A percentile compares a stretch with the other conserved stretches of the same genome.
phyloP scores from a whole-genome alignment of 345 rosid species.

The Hibiscus mutabilis region DNA sequence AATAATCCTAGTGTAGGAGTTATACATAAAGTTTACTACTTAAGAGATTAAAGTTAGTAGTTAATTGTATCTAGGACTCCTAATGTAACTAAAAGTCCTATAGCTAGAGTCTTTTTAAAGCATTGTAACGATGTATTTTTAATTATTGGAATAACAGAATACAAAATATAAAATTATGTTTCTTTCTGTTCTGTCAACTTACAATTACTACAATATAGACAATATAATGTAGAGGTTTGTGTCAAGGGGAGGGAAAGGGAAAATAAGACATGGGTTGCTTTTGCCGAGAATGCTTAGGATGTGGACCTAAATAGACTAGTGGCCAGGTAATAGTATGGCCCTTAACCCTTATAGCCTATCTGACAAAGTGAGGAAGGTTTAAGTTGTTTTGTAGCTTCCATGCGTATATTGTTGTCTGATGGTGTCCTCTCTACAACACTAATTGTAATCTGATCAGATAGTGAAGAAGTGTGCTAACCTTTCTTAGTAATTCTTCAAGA shows the following conservation, averaged over 20 bases:
- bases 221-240: background rate
- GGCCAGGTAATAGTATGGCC: background rate
- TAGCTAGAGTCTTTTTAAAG: too few relatives aligned
- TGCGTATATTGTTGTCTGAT: background rate
- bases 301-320: background rate
- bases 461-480: background rate
- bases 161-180: too few relatives aligned
- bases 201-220: background rate
- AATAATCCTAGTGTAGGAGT: too few relatives aligned
- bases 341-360: background rate
- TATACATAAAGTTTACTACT: too few relatives aligned
- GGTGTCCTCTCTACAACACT: background rate
- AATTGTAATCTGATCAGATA: background rate
- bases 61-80: too few relatives aligned
- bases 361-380: background rate
- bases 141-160: too few relatives aligned
- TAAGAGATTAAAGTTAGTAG: too few relatives aligned
- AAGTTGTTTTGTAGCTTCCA: background rate
- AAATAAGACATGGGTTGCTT: conserved; percentile 1
- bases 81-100: too few relatives aligned
- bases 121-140: too few relatives aligned
- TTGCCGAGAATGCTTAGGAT: background rate
- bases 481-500: background rate
- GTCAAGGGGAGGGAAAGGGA: background rate
- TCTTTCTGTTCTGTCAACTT: too few relatives aligned